A percentile compares a stretch with the other conserved stretches of the same genome.
These are phyloP conservation scores for Mucor mucedo DNA, from an alignment of 371 early-diverging fungal species.

Conservation along the genomic window DNA sequence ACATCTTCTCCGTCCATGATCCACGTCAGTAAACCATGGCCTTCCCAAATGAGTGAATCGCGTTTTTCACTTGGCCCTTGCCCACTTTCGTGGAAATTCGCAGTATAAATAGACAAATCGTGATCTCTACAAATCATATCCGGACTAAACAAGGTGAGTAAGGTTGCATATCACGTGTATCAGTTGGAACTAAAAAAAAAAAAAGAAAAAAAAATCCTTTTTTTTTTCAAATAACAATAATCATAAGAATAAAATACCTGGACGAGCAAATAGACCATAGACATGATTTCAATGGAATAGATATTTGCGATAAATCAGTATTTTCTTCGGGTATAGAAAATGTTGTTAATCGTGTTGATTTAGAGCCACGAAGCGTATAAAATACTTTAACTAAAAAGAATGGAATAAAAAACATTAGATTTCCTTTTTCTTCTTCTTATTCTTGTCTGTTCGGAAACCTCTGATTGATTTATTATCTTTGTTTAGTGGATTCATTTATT, in stretches of 20 bases:
- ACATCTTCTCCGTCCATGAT: conserved; percentile 35
- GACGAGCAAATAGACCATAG: conserved; percentile 52
- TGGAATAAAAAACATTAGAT: neutral
- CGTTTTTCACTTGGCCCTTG: conserved; percentile 14
- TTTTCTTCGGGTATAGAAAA: conserved; percentile 22
- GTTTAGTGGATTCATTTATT: neutral
- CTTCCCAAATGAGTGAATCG: conserved; percentile 47
- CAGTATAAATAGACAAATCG: conserved; percentile 52
- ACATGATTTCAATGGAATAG: conserved; percentile 40
- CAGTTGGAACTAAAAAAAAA: conserved; percentile 18
- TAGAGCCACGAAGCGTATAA: conserved; percentile 19
- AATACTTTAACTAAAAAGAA: conserved; percentile 19
- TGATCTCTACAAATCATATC: conserved; percentile 54
- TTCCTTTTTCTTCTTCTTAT: neutral
- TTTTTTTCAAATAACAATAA: neutral
- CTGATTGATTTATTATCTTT: conserved; percentile 12
- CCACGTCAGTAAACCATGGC: conserved; percentile 52
- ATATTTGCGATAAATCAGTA: conserved; percentile 17
- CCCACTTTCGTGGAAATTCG: conserved; percentile 47
- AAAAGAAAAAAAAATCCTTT: neutral
- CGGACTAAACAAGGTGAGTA: conserved; percentile 35
- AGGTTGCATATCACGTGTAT: conserved; percentile 28
- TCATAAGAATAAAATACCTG: conserved; percentile 32
- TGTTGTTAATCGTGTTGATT: conserved; percentile 42
- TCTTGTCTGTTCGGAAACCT: conserved; percentile 5